Evolutionary conservation across 495 filamentous ascomycete species (phyloP).

Genomic region (Cercophora sp.): DNA sequence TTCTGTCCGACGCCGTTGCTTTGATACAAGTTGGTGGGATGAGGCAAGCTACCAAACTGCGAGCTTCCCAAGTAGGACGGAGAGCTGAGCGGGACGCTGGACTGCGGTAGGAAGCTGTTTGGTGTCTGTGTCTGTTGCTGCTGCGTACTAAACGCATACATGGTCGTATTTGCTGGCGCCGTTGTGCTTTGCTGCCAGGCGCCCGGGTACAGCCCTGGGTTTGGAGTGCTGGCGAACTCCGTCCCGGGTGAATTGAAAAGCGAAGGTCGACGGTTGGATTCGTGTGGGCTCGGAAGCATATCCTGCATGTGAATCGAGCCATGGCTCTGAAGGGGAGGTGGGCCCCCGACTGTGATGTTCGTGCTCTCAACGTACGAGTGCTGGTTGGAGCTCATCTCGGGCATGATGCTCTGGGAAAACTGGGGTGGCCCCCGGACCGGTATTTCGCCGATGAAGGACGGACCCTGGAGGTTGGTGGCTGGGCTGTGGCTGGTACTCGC

Average conservation of each 20-base stretch:
- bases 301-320: constrained; percentile 30
- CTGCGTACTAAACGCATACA: constrained; percentile 29
- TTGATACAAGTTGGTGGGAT: constrained; percentile 22
- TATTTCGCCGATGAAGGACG: constrained; percentile 29
- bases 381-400: constrained; percentile 22
- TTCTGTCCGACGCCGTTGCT: constrained; percentile 11
- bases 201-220: constrained; percentile 27
- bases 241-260: constrained; percentile 29
- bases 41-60: constrained; percentile 28
- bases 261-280: constrained; percentile 30
- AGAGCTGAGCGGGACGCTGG: constrained; percentile 23
- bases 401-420: constrained; percentile 25
- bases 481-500: constrained; percentile 28
- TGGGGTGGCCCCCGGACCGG: constrained; percentile 21
- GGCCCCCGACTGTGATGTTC: constrained; percentile 17
- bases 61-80: constrained; percentile 21
- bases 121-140: constrained; percentile 13
- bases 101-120: constrained; percentile 25
- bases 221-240: constrained; percentile 32
- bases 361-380: constrained; percentile 27
- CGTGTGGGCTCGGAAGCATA: constrained; percentile 34
- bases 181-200: constrained; percentile 27
- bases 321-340: constrained; percentile 20
- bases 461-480: constrained; percentile 23
- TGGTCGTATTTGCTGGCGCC: constrained; percentile 22